These are phyloP conservation scores for Collybiopsis luxurians DNA, from an alignment of 768 basidiomycete species.

Conservation along the genomic window DNA sequence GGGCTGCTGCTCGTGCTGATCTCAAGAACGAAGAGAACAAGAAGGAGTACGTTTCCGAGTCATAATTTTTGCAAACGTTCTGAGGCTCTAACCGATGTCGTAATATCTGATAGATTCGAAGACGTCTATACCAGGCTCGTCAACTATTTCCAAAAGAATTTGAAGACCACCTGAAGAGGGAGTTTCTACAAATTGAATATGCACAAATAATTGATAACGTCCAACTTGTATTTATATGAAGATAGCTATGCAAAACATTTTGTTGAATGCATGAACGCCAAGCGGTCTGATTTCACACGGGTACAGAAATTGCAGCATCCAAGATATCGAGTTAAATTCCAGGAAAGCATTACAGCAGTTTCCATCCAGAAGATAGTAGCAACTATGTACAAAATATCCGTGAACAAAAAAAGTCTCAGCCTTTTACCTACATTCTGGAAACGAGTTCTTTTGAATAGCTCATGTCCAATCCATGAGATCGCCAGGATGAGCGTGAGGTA, in stretches of 20 bases:
- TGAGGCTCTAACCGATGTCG: neutral
- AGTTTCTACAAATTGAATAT: neutral
- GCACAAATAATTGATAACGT: too few species aligned
- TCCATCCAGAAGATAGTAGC: neutral
- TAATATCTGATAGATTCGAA: slow-evolving; percentile 33
- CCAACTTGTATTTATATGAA: too few species aligned
- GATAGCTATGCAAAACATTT: too few species aligned
- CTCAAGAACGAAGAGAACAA: slow-evolving; percentile 54
- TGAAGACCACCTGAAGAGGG: too few species aligned
- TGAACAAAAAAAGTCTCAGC: too few species aligned
- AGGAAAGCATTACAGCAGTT: too few species aligned
- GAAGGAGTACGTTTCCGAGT: slow-evolving; percentile 38
- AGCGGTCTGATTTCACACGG: slow-evolving; percentile 1
- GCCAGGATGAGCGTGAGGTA: slow-evolving; percentile 33
- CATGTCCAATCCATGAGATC: slow-evolving; percentile 29
- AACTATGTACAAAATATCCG: too few species aligned
- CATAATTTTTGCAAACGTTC: neutral
- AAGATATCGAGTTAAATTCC: too few species aligned
- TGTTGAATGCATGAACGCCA: too few species aligned
- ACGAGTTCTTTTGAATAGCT: too few species aligned
- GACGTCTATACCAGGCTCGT: slow-evolving; percentile 54
- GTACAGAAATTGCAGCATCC: neutral
- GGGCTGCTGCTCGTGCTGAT: slow-evolving; percentile 61
- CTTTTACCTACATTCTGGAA: too few species aligned
- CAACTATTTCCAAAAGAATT: slow-evolving; percentile 43